Percentiles rank a stretch among this genome's conserved stretches.
Evolutionary conservation across 805 yeast species (phyloP).

Genomic region (Kodamaea jinghongensis): DNA sequence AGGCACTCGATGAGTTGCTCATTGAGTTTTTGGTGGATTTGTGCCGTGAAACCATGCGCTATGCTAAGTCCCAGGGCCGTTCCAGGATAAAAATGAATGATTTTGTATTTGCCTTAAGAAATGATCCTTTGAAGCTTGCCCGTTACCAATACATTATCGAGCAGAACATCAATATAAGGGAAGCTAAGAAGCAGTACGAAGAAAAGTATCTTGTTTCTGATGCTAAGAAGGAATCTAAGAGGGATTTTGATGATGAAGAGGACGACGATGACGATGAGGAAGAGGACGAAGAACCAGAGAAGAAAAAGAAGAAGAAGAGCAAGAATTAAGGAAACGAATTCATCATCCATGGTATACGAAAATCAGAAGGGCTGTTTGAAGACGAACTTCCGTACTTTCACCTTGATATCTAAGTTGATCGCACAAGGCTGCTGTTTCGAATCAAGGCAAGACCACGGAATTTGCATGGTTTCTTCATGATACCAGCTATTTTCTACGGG

Average conservation of each 20-base stretch:
- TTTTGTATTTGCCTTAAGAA: conserved; percentile 38
- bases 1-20: conserved; percentile 38
- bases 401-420: too few species aligned
- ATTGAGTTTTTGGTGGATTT: conserved; percentile 36
- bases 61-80: conserved; percentile 38
- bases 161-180: conserved; percentile 35
- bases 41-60: conserved; percentile 30
- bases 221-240: conserved; percentile 8
- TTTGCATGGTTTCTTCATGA: too few species aligned
- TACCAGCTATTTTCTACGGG: too few species aligned
- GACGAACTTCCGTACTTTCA: too few species aligned
- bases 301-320: conserved; percentile 18
- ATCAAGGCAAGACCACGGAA: too few species aligned
- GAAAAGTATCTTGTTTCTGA: conserved; percentile 19
- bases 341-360: too few species aligned
- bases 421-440: too few species aligned
- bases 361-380: too few species aligned
- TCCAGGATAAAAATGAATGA: conserved; percentile 41
- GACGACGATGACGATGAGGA: conserved; percentile 18
- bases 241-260: conserved; percentile 11
- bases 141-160: conserved; percentile 40
- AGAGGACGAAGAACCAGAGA: conserved; percentile 12
- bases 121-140: conserved; percentile 42
- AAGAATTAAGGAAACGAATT: neutral
- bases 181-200: conserved; percentile 41